Base-by-base conservation (phyloP, 495 filamentous ascomycete species). In the Podospora tetraspora region DNA sequence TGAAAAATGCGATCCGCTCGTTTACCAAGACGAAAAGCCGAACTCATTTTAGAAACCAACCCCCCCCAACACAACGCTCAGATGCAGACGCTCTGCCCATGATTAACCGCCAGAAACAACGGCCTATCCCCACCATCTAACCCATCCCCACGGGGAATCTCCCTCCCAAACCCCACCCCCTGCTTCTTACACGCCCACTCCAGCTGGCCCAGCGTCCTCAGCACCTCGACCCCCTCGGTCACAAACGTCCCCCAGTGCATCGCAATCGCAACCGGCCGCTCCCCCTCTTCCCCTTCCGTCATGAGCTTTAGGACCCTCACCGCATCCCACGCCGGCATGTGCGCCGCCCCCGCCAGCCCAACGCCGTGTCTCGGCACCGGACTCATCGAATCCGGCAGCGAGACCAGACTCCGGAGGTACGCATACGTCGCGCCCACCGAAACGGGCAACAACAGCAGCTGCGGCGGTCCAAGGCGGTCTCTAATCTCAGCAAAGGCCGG, bases 161-260 rank as follows among this genome's bases (percentile, higher is more conserved):
- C 30, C 59, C 76, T 66, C 22, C 27, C 68, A 70, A 78, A 78
- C 9, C 34, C 21, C 24, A 78, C 73, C 0, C 62, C 75, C 59
- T 78, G 75, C 19, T 62, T 64, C 56, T 65, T 10, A 57, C 76
- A 78, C 24, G 76, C 74, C 69, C 70, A 78, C 66, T 78, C 76
- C 27, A 78, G 64, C 63, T 72, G 63, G 0, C 76, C 76, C 16
- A 78, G 64, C 3, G 74, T 75, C 63, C 66, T 73, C 10, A 76
- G 29, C 12, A 78, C 73, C 56, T 76, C 76, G 2, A 11, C 37
- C 19, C 73, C 69, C 23, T 78, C 76, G 0, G 70, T 66, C 1
- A 75, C 75, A 70, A 78, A 78, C 5, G 76, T 78, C 12, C 76
- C 76, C 76, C 76, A 78, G 60, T 78, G 76, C 63, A 78, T 74